A percentile compares a stretch with the other conserved stretches of the same genome.
Evolutionary conservation across 2,329 filamentous ascomycete genomes (phyloP).

Genomic region (Apiospora phragmitis): DNA sequence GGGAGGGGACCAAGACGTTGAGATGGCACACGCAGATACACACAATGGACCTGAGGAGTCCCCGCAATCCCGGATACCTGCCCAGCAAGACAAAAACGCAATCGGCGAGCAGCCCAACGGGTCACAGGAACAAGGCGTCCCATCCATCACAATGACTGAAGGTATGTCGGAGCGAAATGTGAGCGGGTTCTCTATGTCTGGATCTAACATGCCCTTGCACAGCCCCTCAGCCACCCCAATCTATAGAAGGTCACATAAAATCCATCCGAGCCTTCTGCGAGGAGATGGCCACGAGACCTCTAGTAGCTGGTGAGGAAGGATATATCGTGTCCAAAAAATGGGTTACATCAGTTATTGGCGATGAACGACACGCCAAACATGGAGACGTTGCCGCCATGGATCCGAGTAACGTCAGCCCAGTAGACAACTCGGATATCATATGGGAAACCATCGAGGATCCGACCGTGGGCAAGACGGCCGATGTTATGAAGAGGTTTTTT

Average conservation of each 20-base stretch:
- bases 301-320: constrained; percentile 72
- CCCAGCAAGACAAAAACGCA: constrained; percentile 11
- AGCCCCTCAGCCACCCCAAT: constrained; percentile 29
- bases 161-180: background rate
- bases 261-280: constrained; percentile 65
- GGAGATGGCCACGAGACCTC: constrained; percentile 50
- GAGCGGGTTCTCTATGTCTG: background rate
- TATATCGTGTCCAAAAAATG: constrained; percentile 79
- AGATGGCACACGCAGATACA: constrained; percentile 40
- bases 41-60: constrained; percentile 4
- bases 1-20: constrained; percentile 44
- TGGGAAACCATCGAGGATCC: constrained; percentile 57
- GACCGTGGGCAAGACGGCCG: constrained; percentile 29
- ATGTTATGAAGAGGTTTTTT: constrained; percentile 51
- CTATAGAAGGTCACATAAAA: constrained; percentile 71
- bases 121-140: background rate
- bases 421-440: constrained; percentile 86
- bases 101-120: background rate
- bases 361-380: constrained; percentile 59
- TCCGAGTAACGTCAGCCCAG: constrained; percentile 65
- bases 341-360: constrained; percentile 71
- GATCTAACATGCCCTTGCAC: background rate
- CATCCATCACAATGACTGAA: constrained; percentile 12
- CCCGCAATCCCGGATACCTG: constrained; percentile 17
- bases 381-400: constrained; percentile 51